Evolutionary conservation across 2,329 filamentous ascomycete genomes (phyloP).

Genomic region (Hortaea werneckii): DNA sequence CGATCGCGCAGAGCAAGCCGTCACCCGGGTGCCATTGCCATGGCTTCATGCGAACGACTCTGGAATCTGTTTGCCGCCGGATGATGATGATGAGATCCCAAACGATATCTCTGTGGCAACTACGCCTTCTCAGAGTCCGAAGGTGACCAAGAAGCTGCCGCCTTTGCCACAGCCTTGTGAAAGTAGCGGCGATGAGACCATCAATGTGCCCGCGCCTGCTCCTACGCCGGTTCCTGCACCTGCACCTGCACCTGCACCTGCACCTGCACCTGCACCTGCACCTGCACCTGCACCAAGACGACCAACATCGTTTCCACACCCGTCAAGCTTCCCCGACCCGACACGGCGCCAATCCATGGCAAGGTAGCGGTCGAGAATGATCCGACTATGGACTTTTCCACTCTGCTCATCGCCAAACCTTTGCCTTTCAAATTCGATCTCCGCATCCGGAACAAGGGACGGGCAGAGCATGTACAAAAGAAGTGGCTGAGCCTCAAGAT

Average conservation of each 20-base stretch:
- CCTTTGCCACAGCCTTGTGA: not conserved
- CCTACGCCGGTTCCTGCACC: not conserved
- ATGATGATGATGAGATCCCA: not conserved
- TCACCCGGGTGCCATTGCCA: not conserved
- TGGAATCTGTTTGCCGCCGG: constrained; percentile 6
- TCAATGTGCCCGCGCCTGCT: not conserved
- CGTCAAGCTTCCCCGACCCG: not conserved
- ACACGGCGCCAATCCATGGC: not conserved
- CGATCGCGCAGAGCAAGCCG: not conserved
- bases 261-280: not conserved
- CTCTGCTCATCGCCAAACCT: constrained; percentile 37
- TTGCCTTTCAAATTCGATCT: constrained; percentile 35
- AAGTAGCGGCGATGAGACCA: not conserved
- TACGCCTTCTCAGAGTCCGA: not conserved
- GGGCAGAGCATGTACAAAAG: constrained; percentile 24
- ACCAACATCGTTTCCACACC: not conserved
- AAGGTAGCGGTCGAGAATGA: constrained; percentile 15
- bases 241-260: not conserved
- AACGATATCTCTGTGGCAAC: not conserved
- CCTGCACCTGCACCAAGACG: not conserved
- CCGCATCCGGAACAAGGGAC: constrained; percentile 23
- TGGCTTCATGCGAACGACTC: constrained; percentile 9
- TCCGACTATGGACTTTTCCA: constrained; percentile 35
- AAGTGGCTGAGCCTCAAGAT: constrained; percentile 28
- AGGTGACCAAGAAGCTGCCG: not conserved